Conservation (phyloP, 139 green algal species). For the Monoraphidium neglectum region DNA sequence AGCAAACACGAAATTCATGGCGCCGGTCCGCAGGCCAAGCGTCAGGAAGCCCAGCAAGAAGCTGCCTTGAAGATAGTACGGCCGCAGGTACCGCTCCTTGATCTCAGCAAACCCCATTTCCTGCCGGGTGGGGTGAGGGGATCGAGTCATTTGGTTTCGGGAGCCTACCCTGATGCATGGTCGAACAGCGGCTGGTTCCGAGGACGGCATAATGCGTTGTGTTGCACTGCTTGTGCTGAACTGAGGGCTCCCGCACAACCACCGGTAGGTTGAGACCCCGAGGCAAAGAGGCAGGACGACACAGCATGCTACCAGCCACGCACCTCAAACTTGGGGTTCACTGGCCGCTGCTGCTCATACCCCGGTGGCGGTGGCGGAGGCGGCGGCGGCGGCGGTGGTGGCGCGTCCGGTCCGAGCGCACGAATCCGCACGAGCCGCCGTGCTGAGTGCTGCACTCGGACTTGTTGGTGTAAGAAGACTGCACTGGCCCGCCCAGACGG, state of each 20-base stretch:
- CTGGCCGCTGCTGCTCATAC: not conserved
- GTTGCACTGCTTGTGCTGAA: not conserved
- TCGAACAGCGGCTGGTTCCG: not conserved
- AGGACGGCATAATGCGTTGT: not conserved
- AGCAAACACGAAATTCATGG: conserved; percentile 15
- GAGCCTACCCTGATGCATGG: not conserved
- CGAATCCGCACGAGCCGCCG: no score
- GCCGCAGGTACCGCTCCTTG: conserved; percentile 28
- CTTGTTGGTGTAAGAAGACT: no score
- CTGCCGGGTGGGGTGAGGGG: not conserved
- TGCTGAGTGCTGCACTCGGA: no score
- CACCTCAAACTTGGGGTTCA: conserved; percentile 17
- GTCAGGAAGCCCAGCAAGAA: conserved; percentile 16
- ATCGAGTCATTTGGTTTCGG: not conserved
- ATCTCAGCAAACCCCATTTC: conserved; percentile 24
- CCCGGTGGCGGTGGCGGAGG: not conserved
- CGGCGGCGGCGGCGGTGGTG: conserved; percentile 17
- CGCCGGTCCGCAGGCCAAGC: conserved; percentile 8
- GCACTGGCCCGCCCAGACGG: no score
- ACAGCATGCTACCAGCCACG: not conserved
- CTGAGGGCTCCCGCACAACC: not conserved
- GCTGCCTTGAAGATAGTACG: conserved; percentile 17
- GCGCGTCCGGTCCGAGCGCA: no score
- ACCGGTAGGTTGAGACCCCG: not conserved
- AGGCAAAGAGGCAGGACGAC: no score